Base-by-base conservation (phyloP, 176 grass and related monocot species). In the Aechmea fasciata region DNA sequence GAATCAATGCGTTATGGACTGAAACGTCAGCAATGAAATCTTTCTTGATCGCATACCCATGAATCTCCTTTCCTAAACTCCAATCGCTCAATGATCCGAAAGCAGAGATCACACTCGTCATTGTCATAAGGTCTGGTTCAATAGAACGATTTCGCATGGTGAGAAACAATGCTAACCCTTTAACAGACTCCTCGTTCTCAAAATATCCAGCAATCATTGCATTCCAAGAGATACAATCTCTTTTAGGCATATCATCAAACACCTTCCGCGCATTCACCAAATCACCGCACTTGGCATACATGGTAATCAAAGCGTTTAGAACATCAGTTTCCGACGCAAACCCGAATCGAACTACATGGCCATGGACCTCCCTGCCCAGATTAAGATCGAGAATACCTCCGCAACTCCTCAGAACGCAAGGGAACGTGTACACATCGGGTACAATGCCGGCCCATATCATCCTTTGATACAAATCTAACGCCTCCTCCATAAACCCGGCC, bases 121-220 rank as follows among this genome's bases (percentile, higher is more conserved):
- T 90, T 0, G 93, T 83, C 81, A 85, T 84, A 10, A 89, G 66
- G 80, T 84, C 88, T 2, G 86, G 89, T 67, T 97, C 68, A 50
- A 97, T 70, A 18, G 83, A 83, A 78, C 81, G 84, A 65, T 83
- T 67, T 69, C 83, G 63, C 89, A 92, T 97, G 51, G 26, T 80
- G 17, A 90, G 74, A 59, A 97, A 92, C 74, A 97, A 64, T 55
- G 83, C 69, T 70, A 97, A 28, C 13, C 86, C 89, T 49, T 78
- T 50, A 9, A 19, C 50, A 29, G 72, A 71, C 25, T 85, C 71
- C n/a, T 83, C 73, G 51, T 92, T 97, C 77, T 90, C 86, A 48
- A 92, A 92, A 83, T 87, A 81, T 0, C 86, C 86, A 49, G 81
- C 72, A 71, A 97, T 97, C 89, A 97, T 92, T 0, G 93, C 89